Base-by-base conservation (phyloP, 2,329 filamentous ascomycete genomes). In the Alternaria incomplexa region DNA sequence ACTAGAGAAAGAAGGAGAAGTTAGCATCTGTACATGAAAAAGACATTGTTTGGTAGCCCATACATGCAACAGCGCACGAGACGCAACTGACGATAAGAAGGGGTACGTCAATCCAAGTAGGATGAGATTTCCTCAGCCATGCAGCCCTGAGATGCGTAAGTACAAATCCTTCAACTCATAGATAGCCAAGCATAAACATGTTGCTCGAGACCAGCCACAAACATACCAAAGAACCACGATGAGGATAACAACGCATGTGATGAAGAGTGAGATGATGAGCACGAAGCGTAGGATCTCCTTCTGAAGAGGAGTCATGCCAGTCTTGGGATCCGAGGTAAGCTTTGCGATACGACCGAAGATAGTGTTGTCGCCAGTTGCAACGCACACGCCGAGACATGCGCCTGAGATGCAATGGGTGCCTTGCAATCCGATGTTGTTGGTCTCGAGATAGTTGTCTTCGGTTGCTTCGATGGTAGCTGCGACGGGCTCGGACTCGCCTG, bases 381-480 rank as follows among this genome's bases (percentile, higher is more conserved):
- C 88, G 2, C 92, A 89, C 10, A 93, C 80, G 17, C 89, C 91
- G 13, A 85, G 82, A 55, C 87, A 89, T 22, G 83, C 88, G 4
- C 91, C 91, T 7, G 88, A 89, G 5, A 91, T 88, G 68, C 91
- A 93, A 72, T 93, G 90, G 0, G 91, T 93, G n/a, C 92, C 91
- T 74, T 93, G 91, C 10, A 94, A 84, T 22, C 91, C 91, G 56
- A 94, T 92, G 70, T 89, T 91, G 56, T 87, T 87, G 4, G 91
- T 93, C 74, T 94, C 91, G 28, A 94, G 87, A 72, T 92, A 93
- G 76, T 93, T 93, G 43, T 85, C 82, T 71, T 93, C 90, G 32
- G 75, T 78, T 15, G 85, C 87, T n/a, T 91, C 85, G 13, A 91
- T 84, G 0, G 87, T 86, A 3, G 86, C 91, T 4, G 86, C 80